Evolutionary conservation across 192 early-diverging fungal species (phyloP), one percentile per base, ranked within the genome.

Genomic region (Podila clonocystis): DNA sequence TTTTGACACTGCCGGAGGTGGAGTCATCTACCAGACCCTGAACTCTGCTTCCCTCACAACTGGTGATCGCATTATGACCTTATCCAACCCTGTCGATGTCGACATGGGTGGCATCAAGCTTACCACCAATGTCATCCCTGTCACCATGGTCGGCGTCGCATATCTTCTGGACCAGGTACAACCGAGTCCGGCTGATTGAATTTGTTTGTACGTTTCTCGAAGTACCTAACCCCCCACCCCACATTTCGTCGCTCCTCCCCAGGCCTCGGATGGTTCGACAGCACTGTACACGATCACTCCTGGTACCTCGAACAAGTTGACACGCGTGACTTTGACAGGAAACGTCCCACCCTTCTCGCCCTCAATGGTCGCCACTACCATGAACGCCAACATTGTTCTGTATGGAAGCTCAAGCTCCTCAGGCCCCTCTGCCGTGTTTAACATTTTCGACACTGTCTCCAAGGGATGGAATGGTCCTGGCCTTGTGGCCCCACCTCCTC

Each of bases 91-190:
- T 48, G 70, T 68, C 11, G 24, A 28, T 58, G 67, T 80, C 5
- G 77, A 80, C 33, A 80, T 80, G 77, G 41, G 41, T 50, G 67
- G 62, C 11, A 69, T 69, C 67, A 73, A 26, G 5, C 49, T 80
- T 29, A 73, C 70, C 41, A 45, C n/a, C 24, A 52, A 69, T 65
- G 65, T 66, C 26, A 60, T 80, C 38, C 55, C 77, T 45, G 22
- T 73, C 38, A 80, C 70, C 20, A 73, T 73, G 70, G 49, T 41
- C 12, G 26, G 62, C 30, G 71, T 80, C 34, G 77, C 31, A 9
- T 80, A 80, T 28, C 52, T 80, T 50, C 38, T 80, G 31, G 77
- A 80, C 30, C 22, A 50, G 67, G 76, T 79, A 45, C 41, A 45
- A 45, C 12, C 41, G 41, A 36, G 34, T 36, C 34, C 0, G 34